Base-by-base conservation (phyloP, 1,139 yeast species). In the Saccharomyces hybrid region DNA sequence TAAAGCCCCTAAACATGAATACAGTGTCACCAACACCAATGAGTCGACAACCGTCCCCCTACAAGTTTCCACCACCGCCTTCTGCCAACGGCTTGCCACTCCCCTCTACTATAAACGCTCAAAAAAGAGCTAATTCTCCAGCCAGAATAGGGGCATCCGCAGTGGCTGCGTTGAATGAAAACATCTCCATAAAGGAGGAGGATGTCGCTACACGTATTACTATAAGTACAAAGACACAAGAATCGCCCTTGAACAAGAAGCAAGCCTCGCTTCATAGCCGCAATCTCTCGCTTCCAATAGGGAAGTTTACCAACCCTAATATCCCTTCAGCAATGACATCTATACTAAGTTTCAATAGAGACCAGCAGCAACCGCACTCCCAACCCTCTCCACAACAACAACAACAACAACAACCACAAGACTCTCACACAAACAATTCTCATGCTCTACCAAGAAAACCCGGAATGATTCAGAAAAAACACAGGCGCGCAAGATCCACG, bases 61-160 rank as follows among this genome's bases (percentile, higher is more conserved):
- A 63, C 48, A 60, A 54, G 44, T 65, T 65, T 46, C 69, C 68
- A 14, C 62, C 66, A 6, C 55, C 53, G 12, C 19, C 27, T 14
- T 19, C 28, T n/a, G 29, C 34, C 5, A 38, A 29, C 16, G 28
- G 32, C 24, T 12, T 42, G 29, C 28, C 48, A 34, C 53, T 42
- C 51, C 12, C 32, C 56, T 3, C 31, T 52, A 52, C 50, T 21
- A 42, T n/a, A 3, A 14, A 27, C 3, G 47, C 27, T 11, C 74
- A 68, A 47, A 71, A 73, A 47, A 73, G 83, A 58, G 80, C 82
- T 34, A 68, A 78, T 28, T 84, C 89, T 1, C 91, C 91, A 0
- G 87, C 89, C 0, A 82, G 83, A 62, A 75, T 84, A 9, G 90
- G 90, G 0, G 89, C 89, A 1, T 81, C 79, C 26, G 88, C 89